Conservation (phyloP, 139 green algal genomes). For the Chlorella sp. region DNA sequence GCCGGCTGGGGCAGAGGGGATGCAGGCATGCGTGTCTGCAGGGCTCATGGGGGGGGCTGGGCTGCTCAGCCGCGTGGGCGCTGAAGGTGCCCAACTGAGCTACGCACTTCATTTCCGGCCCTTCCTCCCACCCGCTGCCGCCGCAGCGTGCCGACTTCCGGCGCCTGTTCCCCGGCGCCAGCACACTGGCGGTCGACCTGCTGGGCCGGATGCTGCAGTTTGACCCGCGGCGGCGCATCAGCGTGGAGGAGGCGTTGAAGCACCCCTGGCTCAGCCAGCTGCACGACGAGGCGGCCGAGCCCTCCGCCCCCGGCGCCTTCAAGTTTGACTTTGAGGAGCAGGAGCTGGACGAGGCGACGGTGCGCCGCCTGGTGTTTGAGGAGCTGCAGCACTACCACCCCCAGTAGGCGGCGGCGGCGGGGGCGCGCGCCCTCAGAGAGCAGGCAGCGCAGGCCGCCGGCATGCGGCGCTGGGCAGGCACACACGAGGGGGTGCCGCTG, state of each 20-base stretch:
- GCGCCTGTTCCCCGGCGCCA: constrained; percentile 77
- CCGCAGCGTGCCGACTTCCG: constrained; percentile 45
- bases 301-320: constrained; percentile 64
- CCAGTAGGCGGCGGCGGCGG: too few species aligned
- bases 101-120: too few species aligned
- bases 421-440: too few species aligned
- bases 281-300: constrained; percentile 82
- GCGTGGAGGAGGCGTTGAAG: constrained; percentile 80
- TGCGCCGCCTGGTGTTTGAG: constrained; percentile 77
- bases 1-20: too few species aligned
- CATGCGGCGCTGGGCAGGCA: background rate
- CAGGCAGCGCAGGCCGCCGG: too few species aligned
- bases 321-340: constrained; percentile 92
- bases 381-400: constrained; percentile 75
- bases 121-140: background rate
- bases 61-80: too few species aligned
- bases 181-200: constrained; percentile 78
- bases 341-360: constrained; percentile 68
- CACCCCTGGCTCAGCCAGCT: constrained; percentile 90
- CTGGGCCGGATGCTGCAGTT: constrained; percentile 93
- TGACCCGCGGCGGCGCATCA: constrained; percentile 84
- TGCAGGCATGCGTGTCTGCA: too few species aligned
- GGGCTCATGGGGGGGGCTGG: too few species aligned
- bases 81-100: too few species aligned
- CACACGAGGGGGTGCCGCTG: background rate